Evolutionary conservation across 2,329 filamentous ascomycete genomes (phyloP).

Genomic region (Hysterium pulicare): DNA sequence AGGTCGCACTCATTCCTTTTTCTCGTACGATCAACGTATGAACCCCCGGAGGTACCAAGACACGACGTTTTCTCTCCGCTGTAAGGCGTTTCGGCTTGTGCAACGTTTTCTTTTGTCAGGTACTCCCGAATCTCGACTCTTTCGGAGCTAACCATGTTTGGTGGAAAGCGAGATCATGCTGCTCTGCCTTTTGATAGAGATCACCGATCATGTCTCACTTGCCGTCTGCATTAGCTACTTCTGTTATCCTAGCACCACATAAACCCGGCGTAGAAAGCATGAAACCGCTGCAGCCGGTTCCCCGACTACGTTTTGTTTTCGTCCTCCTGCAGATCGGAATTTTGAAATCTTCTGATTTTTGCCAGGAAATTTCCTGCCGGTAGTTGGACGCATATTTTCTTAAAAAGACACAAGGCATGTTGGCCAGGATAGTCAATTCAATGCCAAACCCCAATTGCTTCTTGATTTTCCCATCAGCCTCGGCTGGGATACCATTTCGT

Average conservation of each 20-base stretch:
- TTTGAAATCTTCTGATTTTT: not conserved
- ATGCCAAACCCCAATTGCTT: too few species aligned
- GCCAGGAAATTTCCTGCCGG: not conserved
- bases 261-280: not conserved
- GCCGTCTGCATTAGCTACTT: not conserved
- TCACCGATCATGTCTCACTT: not conserved
- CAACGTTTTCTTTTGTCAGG: not conserved
- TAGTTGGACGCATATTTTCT: not conserved
- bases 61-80: conserved; percentile 8
- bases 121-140: not conserved
- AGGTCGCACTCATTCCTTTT: not conserved
- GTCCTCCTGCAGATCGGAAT: not conserved
- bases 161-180: not conserved
- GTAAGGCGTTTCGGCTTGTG: conserved; percentile 13
- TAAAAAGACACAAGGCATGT: too few species aligned
- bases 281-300: not conserved
- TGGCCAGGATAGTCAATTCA: too few species aligned
- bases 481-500: too few species aligned
- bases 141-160: not conserved
- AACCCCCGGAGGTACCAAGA: conserved; percentile 10
- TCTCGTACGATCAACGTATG: conserved; percentile 12
- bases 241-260: not conserved
- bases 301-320: not conserved
- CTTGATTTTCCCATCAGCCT: too few species aligned
- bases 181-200: not conserved